Evolutionary conservation across 495 filamentous ascomycete species (phyloP).

Genomic region (Daldinia caldariorum): DNA sequence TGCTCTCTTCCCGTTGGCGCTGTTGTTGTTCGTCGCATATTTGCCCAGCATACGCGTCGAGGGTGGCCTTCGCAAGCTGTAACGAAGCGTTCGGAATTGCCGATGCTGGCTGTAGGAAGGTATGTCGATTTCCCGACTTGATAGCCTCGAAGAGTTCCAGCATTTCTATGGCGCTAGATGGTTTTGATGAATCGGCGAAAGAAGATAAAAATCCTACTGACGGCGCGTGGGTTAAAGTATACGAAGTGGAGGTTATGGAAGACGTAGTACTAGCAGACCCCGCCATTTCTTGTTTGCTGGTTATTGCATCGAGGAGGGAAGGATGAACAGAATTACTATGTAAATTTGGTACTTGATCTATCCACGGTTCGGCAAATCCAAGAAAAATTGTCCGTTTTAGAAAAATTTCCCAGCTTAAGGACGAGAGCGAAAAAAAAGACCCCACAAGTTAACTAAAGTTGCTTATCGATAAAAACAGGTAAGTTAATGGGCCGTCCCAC

Average conservation of each 20-base stretch:
- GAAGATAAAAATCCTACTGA: constrained; percentile 49
- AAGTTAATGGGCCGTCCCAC: not conserved
- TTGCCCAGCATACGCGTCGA: constrained; percentile 78
- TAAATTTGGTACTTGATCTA: constrained; percentile 10
- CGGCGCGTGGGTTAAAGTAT: constrained; percentile 60
- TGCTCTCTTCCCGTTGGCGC: constrained; percentile 64
- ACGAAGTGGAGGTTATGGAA: constrained; percentile 65
- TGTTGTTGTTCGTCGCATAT: constrained; percentile 71
- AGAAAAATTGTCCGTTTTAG: constrained; percentile 30
- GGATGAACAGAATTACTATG: not conserved
- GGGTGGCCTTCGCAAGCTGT: constrained; percentile 74
- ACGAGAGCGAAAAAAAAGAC: constrained; percentile 21
- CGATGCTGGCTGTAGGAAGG: constrained; percentile 74
- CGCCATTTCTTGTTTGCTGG: constrained; percentile 56
- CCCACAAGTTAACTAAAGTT: not conserved
- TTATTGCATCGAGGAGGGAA: constrained; percentile 9
- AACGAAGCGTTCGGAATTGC: constrained; percentile 71
- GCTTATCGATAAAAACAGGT: constrained; percentile 40
- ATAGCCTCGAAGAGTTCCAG: constrained; percentile 60
- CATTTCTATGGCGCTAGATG: constrained; percentile 50
- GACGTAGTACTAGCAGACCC: constrained; percentile 59
- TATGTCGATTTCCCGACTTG: constrained; percentile 60
- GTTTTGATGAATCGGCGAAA: constrained; percentile 43
- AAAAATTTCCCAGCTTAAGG: constrained; percentile 43
- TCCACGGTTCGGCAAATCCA: constrained; percentile 14